Evolutionary conservation across 495 filamentous ascomycete species (phyloP).

Genomic region (Aspergillus coremiiformis): DNA sequence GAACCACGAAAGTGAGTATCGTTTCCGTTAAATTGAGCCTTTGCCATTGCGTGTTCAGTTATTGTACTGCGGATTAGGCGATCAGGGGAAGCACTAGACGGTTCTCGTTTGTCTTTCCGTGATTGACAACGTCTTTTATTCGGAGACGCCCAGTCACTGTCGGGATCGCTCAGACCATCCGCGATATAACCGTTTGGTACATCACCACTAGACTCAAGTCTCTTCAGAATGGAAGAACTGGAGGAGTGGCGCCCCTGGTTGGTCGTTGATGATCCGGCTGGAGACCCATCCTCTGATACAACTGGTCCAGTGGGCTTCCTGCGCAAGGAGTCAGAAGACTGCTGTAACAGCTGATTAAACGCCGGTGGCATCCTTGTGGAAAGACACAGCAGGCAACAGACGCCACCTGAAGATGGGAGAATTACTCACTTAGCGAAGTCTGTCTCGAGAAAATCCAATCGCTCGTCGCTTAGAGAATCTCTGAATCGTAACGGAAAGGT

Average conservation of each 20-base stretch:
- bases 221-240: conserved; percentile 15
- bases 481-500: conserved; percentile 13
- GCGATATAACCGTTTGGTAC: conserved; percentile 16
- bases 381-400: neutral
- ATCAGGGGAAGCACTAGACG: conserved; percentile 4
- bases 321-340: conserved; percentile 1
- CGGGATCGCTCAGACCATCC: conserved; percentile 20
- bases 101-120: conserved; percentile 7
- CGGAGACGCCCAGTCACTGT: conserved; percentile 6
- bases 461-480: neutral
- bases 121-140: conserved; percentile 12
- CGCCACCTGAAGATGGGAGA: neutral
- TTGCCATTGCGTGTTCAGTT: conserved; percentile 8
- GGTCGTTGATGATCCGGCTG: conserved; percentile 17
- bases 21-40: conserved; percentile 6
- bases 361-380: neutral
- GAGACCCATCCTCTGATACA: conserved; percentile 16
- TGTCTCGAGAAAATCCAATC: neutral
- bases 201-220: conserved; percentile 15
- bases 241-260: conserved; percentile 19
- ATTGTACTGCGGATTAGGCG: conserved; percentile 7
- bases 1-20: conserved; percentile 7
- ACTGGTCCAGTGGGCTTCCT: conserved; percentile 15
- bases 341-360: neutral
- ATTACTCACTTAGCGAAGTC: conserved; percentile 13